phyloP scores from a whole-genome alignment of 768 basidiomycete species.

The Trametes cingulata region DNA sequence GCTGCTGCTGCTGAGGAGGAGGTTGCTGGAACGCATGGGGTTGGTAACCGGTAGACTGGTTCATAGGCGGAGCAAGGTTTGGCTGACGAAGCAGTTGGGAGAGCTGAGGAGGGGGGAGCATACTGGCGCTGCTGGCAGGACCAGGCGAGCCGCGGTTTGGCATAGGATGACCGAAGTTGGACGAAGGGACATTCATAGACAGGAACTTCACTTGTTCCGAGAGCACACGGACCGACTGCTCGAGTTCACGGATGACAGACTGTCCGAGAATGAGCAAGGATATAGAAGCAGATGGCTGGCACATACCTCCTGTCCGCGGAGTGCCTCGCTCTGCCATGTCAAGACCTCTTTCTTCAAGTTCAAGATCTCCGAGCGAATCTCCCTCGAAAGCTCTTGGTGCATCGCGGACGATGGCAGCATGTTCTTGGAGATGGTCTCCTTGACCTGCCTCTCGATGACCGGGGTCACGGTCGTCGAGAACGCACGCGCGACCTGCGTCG shows the following conservation, averaged over 20 bases:
- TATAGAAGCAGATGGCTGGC: background rate
- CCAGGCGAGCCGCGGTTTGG: slow-evolving; percentile 27
- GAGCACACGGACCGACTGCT: slow-evolving; percentile 71
- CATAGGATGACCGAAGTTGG: slow-evolving; percentile 18
- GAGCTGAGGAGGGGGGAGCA: slow-evolving; percentile 26
- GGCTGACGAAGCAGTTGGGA: slow-evolving; percentile 33
- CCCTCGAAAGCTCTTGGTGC: slow-evolving; percentile 79
- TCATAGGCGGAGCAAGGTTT: slow-evolving; percentile 39
- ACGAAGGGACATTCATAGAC: slow-evolving; percentile 46
- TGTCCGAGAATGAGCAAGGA: slow-evolving; percentile 31
- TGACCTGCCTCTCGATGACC: slow-evolving; percentile 77
- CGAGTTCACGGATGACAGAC: slow-evolving; percentile 78
- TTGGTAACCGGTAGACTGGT: slow-evolving; percentile 35
- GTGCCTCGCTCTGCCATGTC: slow-evolving; percentile 77
- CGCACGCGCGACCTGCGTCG: slow-evolving; percentile 73
- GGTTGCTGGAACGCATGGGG: slow-evolving; percentile 33
- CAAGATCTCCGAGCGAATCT: slow-evolving; percentile 74
- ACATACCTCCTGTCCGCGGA: slow-evolving; percentile 77
- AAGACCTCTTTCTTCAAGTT: slow-evolving; percentile 78
- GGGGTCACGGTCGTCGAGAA: slow-evolving; percentile 74
- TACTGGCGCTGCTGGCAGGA: slow-evolving; percentile 20
- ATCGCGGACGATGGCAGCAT: slow-evolving; percentile 74
- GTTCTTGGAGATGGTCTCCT: slow-evolving; percentile 71
- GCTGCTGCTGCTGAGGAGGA: slow-evolving; percentile 34
- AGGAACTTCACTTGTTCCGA: slow-evolving; percentile 84